A percentile compares a stretch with the other conserved stretches of the same genome.
These are phyloP conservation scores for Auxenochlorella protothecoides DNA, from an alignment of 139 green algal genomes.

Conservation along the genomic window DNA sequence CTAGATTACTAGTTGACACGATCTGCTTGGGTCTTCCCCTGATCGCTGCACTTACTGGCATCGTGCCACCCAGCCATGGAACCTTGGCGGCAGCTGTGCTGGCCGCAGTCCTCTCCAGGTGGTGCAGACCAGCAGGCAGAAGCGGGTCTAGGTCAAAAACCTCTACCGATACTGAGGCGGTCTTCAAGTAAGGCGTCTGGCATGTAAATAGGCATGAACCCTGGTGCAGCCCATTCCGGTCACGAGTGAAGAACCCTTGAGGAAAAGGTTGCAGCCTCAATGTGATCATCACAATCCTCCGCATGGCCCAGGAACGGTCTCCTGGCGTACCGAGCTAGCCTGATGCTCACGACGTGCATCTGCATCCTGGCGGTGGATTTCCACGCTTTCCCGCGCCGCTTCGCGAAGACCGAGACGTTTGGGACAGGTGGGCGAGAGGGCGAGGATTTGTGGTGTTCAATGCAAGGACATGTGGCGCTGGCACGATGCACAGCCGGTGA, in stretches of 20 bases:
- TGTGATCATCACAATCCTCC: no score
- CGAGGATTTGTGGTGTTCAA: no score
- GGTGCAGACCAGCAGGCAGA: no score
- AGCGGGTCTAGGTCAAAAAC: no score
- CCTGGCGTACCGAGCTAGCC: conserved; percentile 42
- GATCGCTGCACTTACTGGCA: neutral
- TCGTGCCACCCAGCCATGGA: neutral
- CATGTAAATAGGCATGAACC: neutral
- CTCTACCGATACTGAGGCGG: no score
- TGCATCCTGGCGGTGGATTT: conserved; percentile 91
- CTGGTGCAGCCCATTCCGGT: neutral
- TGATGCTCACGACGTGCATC: conserved; percentile 67
- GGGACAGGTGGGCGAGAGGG: conserved; percentile 32
- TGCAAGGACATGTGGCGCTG: no score
- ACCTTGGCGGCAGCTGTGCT: no score
- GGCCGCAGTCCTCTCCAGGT: no score
- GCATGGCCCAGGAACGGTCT: conserved; percentile 30
- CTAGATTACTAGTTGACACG: neutral
- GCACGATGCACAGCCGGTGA: no score
- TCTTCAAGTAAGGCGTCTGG: no score
- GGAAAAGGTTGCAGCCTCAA: no score
- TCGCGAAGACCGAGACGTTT: conserved; percentile 65
- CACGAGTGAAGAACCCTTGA: neutral
- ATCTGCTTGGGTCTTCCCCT: neutral
- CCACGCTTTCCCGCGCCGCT: conserved; percentile 57